phyloP scores from a whole-genome alignment of 352 stramenopile species.

The Phytophthora foliorum region DNA sequence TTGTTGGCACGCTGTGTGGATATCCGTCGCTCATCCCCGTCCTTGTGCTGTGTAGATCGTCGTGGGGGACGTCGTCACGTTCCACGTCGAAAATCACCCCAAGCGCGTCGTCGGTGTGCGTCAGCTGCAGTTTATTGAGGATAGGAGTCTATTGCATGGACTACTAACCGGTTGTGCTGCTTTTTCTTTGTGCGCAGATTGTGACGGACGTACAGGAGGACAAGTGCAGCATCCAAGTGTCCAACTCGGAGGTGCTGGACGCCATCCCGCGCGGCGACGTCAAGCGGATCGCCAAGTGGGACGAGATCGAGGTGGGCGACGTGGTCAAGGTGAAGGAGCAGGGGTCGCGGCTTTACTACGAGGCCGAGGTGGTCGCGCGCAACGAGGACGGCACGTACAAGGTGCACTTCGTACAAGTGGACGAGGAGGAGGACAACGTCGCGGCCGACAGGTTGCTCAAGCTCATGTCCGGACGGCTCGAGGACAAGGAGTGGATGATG shows the following conservation, averaged over 20 bases:
- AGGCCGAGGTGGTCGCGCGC: conserved; percentile 58
- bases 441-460: conserved; percentile 58
- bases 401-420: conserved; percentile 69
- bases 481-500: conserved; percentile 83
- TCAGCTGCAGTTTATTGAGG: neutral
- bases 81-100: conserved; percentile 53
- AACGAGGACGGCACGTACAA: conserved; percentile 72
- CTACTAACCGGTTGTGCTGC: neutral
- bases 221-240: conserved; percentile 66
- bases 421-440: conserved; percentile 62
- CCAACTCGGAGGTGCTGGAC: conserved; percentile 54
- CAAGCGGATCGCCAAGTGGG: conserved; percentile 69
- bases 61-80: conserved; percentile 67
- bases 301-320: conserved; percentile 71
- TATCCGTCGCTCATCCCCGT: neutral
- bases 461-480: conserved; percentile 71
- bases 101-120: conserved; percentile 68
- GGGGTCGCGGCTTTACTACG: conserved; percentile 66
- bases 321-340: conserved; percentile 76
- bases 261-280: conserved; percentile 50
- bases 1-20: neutral
- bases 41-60: conserved; percentile 52
- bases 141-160: neutral
- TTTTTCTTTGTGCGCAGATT: conserved; percentile 38
- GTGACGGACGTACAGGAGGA: conserved; percentile 58